phyloP scores from a whole-genome alignment of 1,139 yeast species.

The Hansenula anomala region DNA sequence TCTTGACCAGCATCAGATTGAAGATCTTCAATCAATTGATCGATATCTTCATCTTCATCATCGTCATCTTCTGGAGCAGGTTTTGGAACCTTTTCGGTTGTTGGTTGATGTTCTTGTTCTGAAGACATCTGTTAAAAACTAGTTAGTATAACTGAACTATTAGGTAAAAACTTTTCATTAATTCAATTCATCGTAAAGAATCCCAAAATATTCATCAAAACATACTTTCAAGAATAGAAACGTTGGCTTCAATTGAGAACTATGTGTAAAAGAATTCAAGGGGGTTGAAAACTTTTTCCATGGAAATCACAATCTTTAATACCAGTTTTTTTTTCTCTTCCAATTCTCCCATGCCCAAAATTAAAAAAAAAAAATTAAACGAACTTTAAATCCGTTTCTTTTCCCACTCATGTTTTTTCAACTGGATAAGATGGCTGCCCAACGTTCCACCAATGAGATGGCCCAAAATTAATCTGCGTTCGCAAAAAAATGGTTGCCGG shows the following conservation, averaged over 20 bases:
- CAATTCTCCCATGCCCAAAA: too few relatives aligned
- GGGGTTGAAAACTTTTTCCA: neutral
- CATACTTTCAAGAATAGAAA: too few relatives aligned
- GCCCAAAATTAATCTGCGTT: neutral
- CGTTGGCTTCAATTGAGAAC: neutral
- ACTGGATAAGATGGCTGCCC: neutral
- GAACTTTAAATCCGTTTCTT: neutral
- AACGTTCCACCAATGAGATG: neutral
- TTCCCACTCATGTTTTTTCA: too few relatives aligned
- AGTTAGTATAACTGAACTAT: slow-evolving; percentile 4
- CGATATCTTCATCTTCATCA: slow-evolving; percentile 81
- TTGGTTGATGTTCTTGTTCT: slow-evolving; percentile 25
- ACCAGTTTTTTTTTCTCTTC: too few relatives aligned
- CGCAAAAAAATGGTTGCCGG: neutral
- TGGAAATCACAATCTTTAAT: too few relatives aligned
- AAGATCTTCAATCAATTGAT: slow-evolving; percentile 81
- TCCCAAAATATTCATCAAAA: too few relatives aligned
- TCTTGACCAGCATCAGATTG: slow-evolving; percentile 77
- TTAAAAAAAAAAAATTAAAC: neutral
- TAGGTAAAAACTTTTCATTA: too few relatives aligned
- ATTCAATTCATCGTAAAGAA: too few relatives aligned
- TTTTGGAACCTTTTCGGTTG: slow-evolving; percentile 34
- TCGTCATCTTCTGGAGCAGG: slow-evolving; percentile 26
- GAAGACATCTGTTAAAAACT: slow-evolving; percentile 6
- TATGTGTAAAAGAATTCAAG: neutral